These are phyloP conservation scores for Besnoitia besnoiti DNA, from an alignment of 169 alveolate species.

Conservation along the genomic window DNA sequence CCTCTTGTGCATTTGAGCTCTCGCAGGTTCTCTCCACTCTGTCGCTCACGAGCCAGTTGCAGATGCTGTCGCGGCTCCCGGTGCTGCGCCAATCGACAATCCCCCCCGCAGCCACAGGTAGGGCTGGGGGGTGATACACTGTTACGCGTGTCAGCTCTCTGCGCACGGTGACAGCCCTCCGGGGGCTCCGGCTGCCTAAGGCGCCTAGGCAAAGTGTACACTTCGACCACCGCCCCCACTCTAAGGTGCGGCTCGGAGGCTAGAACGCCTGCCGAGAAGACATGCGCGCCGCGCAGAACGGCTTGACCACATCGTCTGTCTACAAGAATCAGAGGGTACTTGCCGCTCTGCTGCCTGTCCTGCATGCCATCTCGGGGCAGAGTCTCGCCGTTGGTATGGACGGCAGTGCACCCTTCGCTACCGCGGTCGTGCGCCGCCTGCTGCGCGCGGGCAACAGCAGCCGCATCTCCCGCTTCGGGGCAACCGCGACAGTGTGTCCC, in stretches of 20 bases:
- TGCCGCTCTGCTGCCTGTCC: background rate
- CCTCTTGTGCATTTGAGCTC: too few species aligned
- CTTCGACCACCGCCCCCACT: slow-evolving; percentile 28
- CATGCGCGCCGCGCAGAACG: slow-evolving; percentile 63
- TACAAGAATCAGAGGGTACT: slow-evolving; percentile 23
- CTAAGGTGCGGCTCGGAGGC: slow-evolving; percentile 46
- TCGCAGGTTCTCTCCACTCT: too few species aligned
- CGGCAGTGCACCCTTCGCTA: background rate
- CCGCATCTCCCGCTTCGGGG: too few species aligned
- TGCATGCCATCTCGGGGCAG: background rate
- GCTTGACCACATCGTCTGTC: slow-evolving; percentile 55
- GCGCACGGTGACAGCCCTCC: background rate
- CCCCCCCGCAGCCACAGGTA: too few species aligned
- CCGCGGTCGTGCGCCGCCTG: background rate
- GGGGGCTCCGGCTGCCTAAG: background rate
- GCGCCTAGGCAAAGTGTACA: slow-evolving; percentile 32
- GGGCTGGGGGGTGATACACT: too few species aligned
- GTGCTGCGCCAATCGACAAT: too few species aligned
- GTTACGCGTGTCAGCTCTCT: too few species aligned
- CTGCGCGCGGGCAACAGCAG: too few species aligned
- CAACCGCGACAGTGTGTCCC: too few species aligned
- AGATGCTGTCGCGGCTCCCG: too few species aligned
- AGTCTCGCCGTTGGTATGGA: background rate
- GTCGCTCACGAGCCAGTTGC: too few species aligned
- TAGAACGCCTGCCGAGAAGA: slow-evolving; percentile 41